Conservation (phyloP, 495 filamentous ascomycete species). For the Cryomyces minteri region DNA sequence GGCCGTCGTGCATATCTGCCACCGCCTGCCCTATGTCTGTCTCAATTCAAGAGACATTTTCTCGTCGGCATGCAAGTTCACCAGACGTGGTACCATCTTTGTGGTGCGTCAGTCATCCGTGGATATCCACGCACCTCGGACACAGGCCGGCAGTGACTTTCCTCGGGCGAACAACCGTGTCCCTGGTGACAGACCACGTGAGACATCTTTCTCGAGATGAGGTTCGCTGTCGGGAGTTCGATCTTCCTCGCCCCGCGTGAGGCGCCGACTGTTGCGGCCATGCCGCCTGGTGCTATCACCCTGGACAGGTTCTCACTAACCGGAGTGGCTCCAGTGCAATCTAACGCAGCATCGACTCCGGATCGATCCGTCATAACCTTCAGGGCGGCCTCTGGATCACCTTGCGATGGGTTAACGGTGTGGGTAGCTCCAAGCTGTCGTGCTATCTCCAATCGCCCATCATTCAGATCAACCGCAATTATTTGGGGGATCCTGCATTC, state of each 20-base stretch:
- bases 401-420: not conserved
- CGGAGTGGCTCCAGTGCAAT: too few relatives aligned
- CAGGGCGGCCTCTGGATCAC: too few relatives aligned
- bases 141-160: slow-evolving; percentile 1
- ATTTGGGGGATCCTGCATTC: not conserved
- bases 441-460: slow-evolving; percentile 9
- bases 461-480: slow-evolving; percentile 12
- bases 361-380: too few relatives aligned
- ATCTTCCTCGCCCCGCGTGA: too few relatives aligned
- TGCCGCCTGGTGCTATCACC: too few relatives aligned
- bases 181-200: too few relatives aligned
- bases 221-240: too few relatives aligned
- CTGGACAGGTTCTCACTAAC: too few relatives aligned
- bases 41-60: slow-evolving; percentile 16
- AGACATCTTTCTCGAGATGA: too few relatives aligned
- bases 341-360: too few relatives aligned
- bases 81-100: slow-evolving; percentile 9
- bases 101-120: not conserved
- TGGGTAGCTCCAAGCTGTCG: slow-evolving; percentile 12
- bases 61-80: slow-evolving; percentile 16
- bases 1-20: slow-evolving; percentile 23
- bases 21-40: slow-evolving; percentile 31
- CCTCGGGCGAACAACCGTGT: too few relatives aligned
- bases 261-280: too few relatives aligned
- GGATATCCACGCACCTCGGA: slow-evolving; percentile 9